A percentile compares a stretch with the other conserved stretches of the same genome.
These are phyloP conservation scores for Candida orba DNA, from an alignment of 805 yeast species.

Conservation along the genomic window DNA sequence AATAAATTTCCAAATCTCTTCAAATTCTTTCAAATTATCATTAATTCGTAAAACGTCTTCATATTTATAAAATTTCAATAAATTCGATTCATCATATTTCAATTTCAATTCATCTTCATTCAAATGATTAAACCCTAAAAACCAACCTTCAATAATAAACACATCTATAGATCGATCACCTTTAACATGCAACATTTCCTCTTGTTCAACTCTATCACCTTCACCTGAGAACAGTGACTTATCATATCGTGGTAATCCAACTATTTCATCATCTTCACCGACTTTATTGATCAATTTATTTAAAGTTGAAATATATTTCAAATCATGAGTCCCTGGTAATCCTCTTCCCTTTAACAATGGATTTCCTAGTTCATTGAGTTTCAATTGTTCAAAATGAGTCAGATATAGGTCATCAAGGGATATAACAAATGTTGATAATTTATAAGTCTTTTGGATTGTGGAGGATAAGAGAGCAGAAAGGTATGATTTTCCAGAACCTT, in stretches of 20 bases:
- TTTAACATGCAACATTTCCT: slow-evolving; percentile 30
- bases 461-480: slow-evolving; percentile 36
- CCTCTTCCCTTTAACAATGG: slow-evolving; percentile 71
- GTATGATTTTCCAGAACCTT: slow-evolving; percentile 73
- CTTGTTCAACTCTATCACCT: slow-evolving; percentile 58
- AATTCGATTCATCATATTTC: slow-evolving; percentile 14
- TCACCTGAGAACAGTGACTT: slow-evolving; percentile 63
- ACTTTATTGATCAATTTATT: slow-evolving; percentile 10
- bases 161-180: slow-evolving; percentile 40
- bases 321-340: slow-evolving; percentile 90
- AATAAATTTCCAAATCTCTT: slow-evolving; percentile 47
- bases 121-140: slow-evolving; percentile 61
- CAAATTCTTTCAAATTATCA: slow-evolving; percentile 42
- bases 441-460: slow-evolving; percentile 30
- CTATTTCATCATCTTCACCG: slow-evolving; percentile 16
- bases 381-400: slow-evolving; percentile 52
- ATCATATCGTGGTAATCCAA: slow-evolving; percentile 63
- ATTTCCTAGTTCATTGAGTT: slow-evolving; percentile 41
- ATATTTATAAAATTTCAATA: slow-evolving; percentile 23
- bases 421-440: slow-evolving; percentile 36
- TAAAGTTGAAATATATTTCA: slow-evolving; percentile 19
- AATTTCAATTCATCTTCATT: slow-evolving; percentile 18
- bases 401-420: slow-evolving; percentile 88
- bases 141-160: slow-evolving; percentile 91
- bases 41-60: slow-evolving; percentile 39